These are phyloP conservation scores for Abrus precatorius DNA, from an alignment of 306 rosid genomes.

Conservation along the genomic window DNA sequence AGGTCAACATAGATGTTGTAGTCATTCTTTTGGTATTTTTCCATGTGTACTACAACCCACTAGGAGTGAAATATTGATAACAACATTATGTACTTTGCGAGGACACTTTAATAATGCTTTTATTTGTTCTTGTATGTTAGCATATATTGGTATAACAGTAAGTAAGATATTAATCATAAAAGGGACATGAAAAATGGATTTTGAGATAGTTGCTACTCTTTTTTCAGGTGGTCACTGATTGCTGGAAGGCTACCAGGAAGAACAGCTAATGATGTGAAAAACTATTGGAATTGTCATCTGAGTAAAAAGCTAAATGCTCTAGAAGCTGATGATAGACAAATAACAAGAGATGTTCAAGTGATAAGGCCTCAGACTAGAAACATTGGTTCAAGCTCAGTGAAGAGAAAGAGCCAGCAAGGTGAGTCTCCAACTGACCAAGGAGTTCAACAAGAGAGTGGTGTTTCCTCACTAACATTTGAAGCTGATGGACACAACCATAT, in stretches of 20 bases:
- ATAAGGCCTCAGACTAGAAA: slow-evolving; percentile 47
- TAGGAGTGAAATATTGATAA: not conserved
- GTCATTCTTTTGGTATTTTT: not conserved
- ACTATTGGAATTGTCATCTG: slow-evolving; percentile 78
- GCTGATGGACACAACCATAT: slow-evolving; percentile 44
- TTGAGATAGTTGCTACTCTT: not conserved
- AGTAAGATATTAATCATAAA: not conserved
- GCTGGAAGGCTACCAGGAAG: slow-evolving; percentile 80
- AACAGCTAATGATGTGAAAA: slow-evolving; percentile 74
- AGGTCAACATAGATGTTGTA: slow-evolving; percentile 49
- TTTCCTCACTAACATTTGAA: slow-evolving; percentile 32
- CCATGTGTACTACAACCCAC: not conserved
- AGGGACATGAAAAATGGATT: not conserved
- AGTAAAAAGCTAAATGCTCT: slow-evolving; percentile 59
- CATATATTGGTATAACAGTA: not conserved
- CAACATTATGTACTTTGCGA: not conserved
- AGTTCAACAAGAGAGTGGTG: slow-evolving; percentile 39
- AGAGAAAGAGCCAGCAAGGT: slow-evolving; percentile 9
- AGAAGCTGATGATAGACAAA: slow-evolving; percentile 42
- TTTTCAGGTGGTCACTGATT: slow-evolving; percentile 71
- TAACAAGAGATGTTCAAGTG: slow-evolving; percentile 36
- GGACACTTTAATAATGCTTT: not conserved
- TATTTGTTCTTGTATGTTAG: not conserved
- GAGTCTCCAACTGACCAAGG: slow-evolving; percentile 39
- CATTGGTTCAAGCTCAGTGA: slow-evolving; percentile 42